Percentiles rank a stretch among this genome's conserved stretches.
These are phyloP conservation scores for Lippia alba DNA, from an alignment of 305 asterid species.

Conservation along the genomic window DNA sequence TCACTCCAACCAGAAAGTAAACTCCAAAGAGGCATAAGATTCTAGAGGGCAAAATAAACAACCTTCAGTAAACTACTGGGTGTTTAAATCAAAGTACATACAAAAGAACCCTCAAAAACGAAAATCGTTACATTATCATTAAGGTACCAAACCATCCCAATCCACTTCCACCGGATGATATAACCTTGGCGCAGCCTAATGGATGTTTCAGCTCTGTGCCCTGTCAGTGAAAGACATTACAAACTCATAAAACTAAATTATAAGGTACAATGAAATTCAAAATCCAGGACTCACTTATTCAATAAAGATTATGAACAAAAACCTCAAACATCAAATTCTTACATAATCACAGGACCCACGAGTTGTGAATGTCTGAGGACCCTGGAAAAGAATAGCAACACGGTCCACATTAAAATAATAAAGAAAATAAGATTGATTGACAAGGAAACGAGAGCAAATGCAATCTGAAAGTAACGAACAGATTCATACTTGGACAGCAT, in stretches of 20 bases:
- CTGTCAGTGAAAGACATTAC: conserved; percentile 49
- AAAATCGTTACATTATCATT: conserved; percentile 57
- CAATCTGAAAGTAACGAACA: conserved; percentile 32
- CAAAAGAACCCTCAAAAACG: conserved; percentile 5
- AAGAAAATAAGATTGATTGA: conserved; percentile 12
- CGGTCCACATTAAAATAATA: conserved; percentile 2
- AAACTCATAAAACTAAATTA: conserved; percentile 15
- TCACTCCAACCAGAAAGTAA: conserved; percentile 80
- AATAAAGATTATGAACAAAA: conserved; percentile 12
- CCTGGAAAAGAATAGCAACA: conserved; percentile 55
- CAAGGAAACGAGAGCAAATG: background rate
- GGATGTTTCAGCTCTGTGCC: conserved; percentile 84
- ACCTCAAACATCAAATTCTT: conserved; percentile 43
- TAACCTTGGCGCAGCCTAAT: conserved; percentile 82
- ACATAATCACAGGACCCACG: conserved; percentile 81
- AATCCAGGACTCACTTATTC: conserved; percentile 1
- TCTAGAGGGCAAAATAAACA: conserved; percentile 50
- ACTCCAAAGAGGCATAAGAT: conserved; percentile 78
- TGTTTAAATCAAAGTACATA: conserved; percentile 6
- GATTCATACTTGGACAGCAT: conserved; percentile 61
- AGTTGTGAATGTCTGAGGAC: conserved; percentile 62
- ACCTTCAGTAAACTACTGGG: conserved; percentile 19
- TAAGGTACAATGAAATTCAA: too few species aligned
- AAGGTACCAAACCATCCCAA: conserved; percentile 89
- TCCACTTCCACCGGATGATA: conserved; percentile 66